Base-by-base conservation (phyloP, 169 alveolate genomes). In the Plasmodium ovale region DNA sequence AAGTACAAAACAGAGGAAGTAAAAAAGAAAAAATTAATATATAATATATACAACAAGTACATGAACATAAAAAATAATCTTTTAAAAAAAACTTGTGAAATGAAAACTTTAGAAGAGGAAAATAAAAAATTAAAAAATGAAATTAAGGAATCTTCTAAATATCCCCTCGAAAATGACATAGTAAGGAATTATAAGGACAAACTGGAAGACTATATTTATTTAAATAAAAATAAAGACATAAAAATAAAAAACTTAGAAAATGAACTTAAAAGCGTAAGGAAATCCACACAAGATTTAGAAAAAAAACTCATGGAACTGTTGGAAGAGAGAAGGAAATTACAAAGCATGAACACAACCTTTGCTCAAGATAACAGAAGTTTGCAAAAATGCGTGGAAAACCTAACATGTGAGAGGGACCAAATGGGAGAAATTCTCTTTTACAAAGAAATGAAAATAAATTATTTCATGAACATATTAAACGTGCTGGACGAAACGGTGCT, bases 371-470 rank as follows among this genome's bases (percentile, higher is more conserved):
- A 62, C 3, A 51, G 44, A 42, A 14, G 65, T 39, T 60, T 84
- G 44, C 72, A 84, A 49, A 84, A 44, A 37, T 44, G 54, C n/a
- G 21, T 84, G 35, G 91, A 84, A 84, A 42, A 54, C 12, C 23
- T 47, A 14, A 84, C 19, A 54, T 39, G 23, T 39, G 59, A 21
- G 29, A 84, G 68, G 2, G 54, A 84, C 12, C 58, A 84, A 69
- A 56, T 84, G 87, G 16, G 54, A 14, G 56, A 84, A 23, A 31
- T 67, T 12, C 35, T 84, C 14, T 53, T 84, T 68, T 84, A 84
- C 31, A 84, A 68, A 44, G 91, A 84, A 2, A 53, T 84, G 73
- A 84, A 84, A 25, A 68, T 84, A 29, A 84, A 69, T 47, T 68
- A 84, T 72, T 59, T 84, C 14, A 27, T 54, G 14, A 59, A 33